phyloP scores from a whole-genome alignment of 495 filamentous ascomycete genomes.

The Immersiella caudata region DNA sequence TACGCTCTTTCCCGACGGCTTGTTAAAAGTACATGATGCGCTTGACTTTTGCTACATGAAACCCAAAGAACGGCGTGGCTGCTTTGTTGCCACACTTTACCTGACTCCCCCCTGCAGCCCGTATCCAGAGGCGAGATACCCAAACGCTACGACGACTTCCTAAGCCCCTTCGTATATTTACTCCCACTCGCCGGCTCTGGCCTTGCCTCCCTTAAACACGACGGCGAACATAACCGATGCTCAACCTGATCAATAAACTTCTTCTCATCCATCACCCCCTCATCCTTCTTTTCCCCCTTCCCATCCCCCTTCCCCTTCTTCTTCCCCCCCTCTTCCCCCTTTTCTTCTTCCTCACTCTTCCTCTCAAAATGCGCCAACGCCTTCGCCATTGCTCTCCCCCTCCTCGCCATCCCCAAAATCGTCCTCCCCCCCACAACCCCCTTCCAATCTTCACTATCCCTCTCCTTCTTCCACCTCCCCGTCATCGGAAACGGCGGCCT shows the following conservation, averaged over 20 bases:
- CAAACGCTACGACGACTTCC: background rate
- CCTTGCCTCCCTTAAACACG: constrained; percentile 5
- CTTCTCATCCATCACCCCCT: background rate
- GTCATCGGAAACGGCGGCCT: background rate
- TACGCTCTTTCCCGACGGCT: too few species aligned
- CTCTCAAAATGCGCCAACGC: background rate
- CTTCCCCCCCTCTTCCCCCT: background rate
- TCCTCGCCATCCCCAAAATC: background rate
- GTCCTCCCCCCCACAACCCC: background rate
- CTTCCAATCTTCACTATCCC: background rate
- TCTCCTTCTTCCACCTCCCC: background rate
- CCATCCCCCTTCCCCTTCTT: background rate
- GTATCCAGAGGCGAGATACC: too few species aligned
- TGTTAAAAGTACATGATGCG: too few species aligned
- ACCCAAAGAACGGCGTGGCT: too few species aligned
- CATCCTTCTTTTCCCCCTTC: background rate
- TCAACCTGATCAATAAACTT: constrained; percentile 17
- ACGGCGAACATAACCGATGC: constrained; percentile 16
- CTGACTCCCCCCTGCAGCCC: too few species aligned
- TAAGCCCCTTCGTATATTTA: constrained; percentile 10
- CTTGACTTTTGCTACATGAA: too few species aligned
- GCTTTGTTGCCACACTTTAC: too few species aligned
- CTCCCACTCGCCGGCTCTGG: constrained; percentile 13
- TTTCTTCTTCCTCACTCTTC: constrained; percentile 7
- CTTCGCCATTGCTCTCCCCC: constrained; percentile 4